Base-by-base conservation (phyloP, 805 yeast genomes). In the Saturnispora galanensis region DNA sequence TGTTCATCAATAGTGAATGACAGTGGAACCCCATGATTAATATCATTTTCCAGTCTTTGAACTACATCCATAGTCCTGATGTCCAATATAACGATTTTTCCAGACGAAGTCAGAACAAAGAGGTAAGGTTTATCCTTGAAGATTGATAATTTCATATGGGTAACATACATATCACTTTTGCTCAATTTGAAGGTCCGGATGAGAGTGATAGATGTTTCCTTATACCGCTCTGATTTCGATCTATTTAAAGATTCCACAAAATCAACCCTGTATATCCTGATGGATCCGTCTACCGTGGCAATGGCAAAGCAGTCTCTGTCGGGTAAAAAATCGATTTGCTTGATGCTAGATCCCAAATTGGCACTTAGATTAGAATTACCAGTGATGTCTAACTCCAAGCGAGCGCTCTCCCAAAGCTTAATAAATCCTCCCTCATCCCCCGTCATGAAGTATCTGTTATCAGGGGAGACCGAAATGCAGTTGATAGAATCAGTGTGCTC, bases 391-490 rank as follows among this genome's bases (percentile, higher is more conserved):
- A 73, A 73, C 42, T 80, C 86, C 32, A 89, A 63, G 47, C 78
- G 75, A 9, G 65, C 54, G 1, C 80, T 62, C 56, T 86, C 94
- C 97, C 97, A 93, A 0, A 90, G 61, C 50, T 77, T 81, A 34
- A 93, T 55, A 1, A 65, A 56, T 0, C 97, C 96, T 28, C 73
- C 72, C 39, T 79, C 83, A 7, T 93, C 85, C 2, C 88, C 95
- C 2, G 93, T 79, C 2, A 87, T 65, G 50, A 90, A 79, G 50
- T 76, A 81, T 18, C 74, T 73, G 12, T 77, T 71, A 28, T 81
- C 79, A 0, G 82, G 79, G 5, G 84, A 71, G 0, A 76, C 72
- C 1, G 70, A 74, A 8, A 87, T 56, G 26, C 79, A 64, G 17
- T 70, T 77, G n/a, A 88, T 66, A 2, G 77, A 41, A 0, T 76